Evolutionary conservation across 2,329 filamentous ascomycete species (phyloP).

Genomic region (Exophiala oligosperma): DNA sequence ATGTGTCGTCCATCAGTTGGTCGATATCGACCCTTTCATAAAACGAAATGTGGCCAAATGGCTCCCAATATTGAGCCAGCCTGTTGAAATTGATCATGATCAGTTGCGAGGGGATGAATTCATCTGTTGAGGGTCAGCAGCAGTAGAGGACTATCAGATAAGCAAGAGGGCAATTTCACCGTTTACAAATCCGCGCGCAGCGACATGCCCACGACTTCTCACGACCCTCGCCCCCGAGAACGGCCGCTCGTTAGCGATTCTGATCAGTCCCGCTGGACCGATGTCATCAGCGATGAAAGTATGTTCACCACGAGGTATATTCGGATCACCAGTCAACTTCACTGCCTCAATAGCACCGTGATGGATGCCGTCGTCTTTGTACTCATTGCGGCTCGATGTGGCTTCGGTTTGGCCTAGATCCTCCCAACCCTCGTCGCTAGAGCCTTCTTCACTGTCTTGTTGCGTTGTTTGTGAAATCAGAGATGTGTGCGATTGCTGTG

Average conservation of each 20-base stretch:
- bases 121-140: conserved; percentile 54
- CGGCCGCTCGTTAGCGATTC: conserved; percentile 62
- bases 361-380: conserved; percentile 16
- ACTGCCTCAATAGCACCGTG: conserved; percentile 74
- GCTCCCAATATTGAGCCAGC: conserved; percentile 79
- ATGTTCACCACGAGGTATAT: conserved; percentile 82
- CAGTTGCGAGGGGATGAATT: conserved; percentile 72
- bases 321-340: conserved; percentile 88
- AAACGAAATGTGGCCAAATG: conserved; percentile 47
- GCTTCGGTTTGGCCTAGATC: not conserved
- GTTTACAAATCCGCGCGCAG: conserved; percentile 66
- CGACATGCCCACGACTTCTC: conserved; percentile 74
- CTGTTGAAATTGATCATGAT: conserved; percentile 75
- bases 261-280: conserved; percentile 63
- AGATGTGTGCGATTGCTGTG: conserved; percentile 35
- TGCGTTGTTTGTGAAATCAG: no score
- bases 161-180: conserved; percentile 54
- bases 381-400: not conserved
- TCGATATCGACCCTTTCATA: conserved; percentile 46
- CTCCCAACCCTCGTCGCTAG: not conserved
- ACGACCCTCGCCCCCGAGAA: conserved; percentile 77
- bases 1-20: conserved; percentile 33
- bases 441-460: conserved; percentile 1
- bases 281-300: conserved; percentile 81
- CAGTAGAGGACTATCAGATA: not conserved